phyloP scores from a whole-genome alignment of 2,329 filamentous ascomycete species.

The Aureobasidium leucospermi region DNA sequence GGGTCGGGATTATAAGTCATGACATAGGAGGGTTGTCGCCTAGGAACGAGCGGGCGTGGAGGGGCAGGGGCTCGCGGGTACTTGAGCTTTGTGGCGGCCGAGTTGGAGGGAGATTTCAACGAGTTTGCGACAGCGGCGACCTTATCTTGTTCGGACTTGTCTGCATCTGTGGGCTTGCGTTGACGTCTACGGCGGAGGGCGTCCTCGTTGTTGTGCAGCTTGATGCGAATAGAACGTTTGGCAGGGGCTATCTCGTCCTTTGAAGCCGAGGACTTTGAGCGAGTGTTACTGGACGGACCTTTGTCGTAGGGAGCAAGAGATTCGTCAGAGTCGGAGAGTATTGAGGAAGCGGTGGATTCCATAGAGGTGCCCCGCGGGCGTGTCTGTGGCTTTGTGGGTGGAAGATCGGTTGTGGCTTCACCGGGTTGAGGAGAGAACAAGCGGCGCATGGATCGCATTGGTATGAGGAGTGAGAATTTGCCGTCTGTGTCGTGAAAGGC shows the following conservation, averaged over 20 bases:
- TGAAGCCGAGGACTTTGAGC: constrained; percentile 51
- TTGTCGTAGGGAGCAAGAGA: constrained; percentile 28
- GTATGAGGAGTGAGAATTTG: constrained; percentile 68
- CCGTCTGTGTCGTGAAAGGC: constrained; percentile 78
- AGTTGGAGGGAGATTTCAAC: constrained; percentile 89
- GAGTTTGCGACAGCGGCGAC: constrained; percentile 55
- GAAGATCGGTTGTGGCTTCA: neutral
- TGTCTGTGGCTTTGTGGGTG: constrained; percentile 16
- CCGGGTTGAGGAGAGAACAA: constrained; percentile 1
- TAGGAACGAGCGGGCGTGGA: constrained; percentile 81
- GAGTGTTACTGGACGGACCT: constrained; percentile 47
- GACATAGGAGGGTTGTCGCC: constrained; percentile 81
- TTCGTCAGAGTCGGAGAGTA: constrained; percentile 58
- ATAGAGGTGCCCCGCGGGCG: constrained; percentile 33
- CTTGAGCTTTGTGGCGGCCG: constrained; percentile 58
- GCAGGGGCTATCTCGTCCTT: constrained; percentile 53
- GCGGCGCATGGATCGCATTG: constrained; percentile 47
- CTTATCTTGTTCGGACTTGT: constrained; percentile 26
- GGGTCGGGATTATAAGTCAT: constrained; percentile 49
- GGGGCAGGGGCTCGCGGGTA: constrained; percentile 88
- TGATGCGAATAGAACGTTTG: constrained; percentile 81
- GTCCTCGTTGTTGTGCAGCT: constrained; percentile 70
- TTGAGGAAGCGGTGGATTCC: constrained; percentile 51
- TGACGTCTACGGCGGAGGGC: constrained; percentile 36
- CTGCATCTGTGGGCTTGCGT: constrained; percentile 17